Evolutionary conservation across 192 early-diverging fungal species (phyloP), one percentile per base, ranked within the genome.

Genomic region (Thoreauomyces humboldtii): DNA sequence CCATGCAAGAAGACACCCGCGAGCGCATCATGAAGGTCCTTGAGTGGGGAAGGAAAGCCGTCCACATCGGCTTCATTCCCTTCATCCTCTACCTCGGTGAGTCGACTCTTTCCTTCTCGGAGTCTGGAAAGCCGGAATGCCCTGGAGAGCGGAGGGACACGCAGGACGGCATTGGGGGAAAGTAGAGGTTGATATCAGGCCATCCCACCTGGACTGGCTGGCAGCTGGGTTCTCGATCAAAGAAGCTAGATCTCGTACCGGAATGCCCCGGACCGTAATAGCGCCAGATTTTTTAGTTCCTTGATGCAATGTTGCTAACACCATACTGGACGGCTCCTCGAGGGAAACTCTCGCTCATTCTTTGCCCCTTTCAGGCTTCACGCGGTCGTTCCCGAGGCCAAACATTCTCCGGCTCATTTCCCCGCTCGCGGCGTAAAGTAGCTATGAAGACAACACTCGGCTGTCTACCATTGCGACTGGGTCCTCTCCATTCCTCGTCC

Each of bases 41-140:
- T 37, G 76, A 72, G 24, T 73, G 54, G 50, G 62, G 57, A 15
- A 59, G 52, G 42, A 71, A 63, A 22, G 65, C 59, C 4, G 48
- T 81, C 46, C 79, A 81, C 63, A 66, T 81, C 46, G 79, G 71
- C 6, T 81, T 76, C 71, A 81, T 81, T 62, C 79, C 79, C 0
- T 41, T 76, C 28, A 70, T 81, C 47, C 65, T 81, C 32, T 81
- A 78, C 72, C 56, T 81, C 38, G 79, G 79, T 81, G 45, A 33
- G 72, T 59, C 28, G 4, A 29, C 14, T 19, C n/a, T 12, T 9
- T 41, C 9, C 9, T 12, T 12, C n/a, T 41, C 38, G 11, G 38
- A 41, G 33, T 14, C 54, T 7, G 5, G 6, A 21, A 6, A 7
- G 15, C 14, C 54, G 6, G 7, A 32, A 9, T 5, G 34, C 33